Evolutionary conservation across 2,329 filamentous ascomycete genomes (phyloP).

Genomic region (Dactylellina sp.): DNA sequence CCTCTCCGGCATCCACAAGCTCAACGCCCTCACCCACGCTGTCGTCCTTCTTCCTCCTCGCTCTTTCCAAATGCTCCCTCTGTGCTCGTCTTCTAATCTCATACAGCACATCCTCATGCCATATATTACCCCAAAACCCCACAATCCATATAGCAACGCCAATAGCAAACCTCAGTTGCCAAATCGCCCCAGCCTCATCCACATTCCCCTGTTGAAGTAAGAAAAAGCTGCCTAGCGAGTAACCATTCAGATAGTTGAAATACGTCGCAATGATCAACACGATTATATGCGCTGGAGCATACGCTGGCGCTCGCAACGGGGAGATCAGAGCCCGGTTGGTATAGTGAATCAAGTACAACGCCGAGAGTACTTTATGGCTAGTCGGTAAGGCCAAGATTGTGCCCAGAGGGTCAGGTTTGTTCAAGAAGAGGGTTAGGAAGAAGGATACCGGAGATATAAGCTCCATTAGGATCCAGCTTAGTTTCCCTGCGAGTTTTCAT

Average conservation of each 20-base stretch:
- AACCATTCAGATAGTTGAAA: slow-evolving; percentile 86
- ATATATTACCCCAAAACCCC: slow-evolving; percentile 83
- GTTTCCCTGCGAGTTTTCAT: slow-evolving; percentile 63
- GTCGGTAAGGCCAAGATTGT: slow-evolving; percentile 36
- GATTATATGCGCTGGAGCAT: slow-evolving; percentile 84
- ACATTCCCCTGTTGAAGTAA: slow-evolving; percentile 22
- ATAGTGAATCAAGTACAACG: slow-evolving; percentile 91
- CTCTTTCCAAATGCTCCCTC: slow-evolving; percentile 68
- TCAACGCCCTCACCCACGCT: slow-evolving; percentile 59
- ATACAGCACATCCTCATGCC: slow-evolving; percentile 88
- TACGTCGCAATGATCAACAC: slow-evolving; percentile 74
- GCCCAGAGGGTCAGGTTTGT: slow-evolving; percentile 31
- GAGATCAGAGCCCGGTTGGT: slow-evolving; percentile 85
- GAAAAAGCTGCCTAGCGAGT: slow-evolving; percentile 82
- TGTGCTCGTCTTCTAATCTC: slow-evolving; percentile 81
- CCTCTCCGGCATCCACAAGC: slow-evolving; percentile 74
- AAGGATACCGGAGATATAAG: slow-evolving; percentile 62
- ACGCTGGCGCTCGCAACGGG: slow-evolving; percentile 85
- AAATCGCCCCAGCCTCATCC: slow-evolving; percentile 62
- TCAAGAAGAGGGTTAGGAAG: slow-evolving; percentile 58
- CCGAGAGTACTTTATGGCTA: slow-evolving; percentile 75
- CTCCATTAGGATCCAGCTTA: slow-evolving; percentile 92
- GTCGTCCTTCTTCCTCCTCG: slow-evolving; percentile 48
- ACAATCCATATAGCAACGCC: slow-evolving; percentile 81
- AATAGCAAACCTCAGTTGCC: slow-evolving; percentile 67